These are phyloP conservation scores for Myriosclerotinia curreyana DNA, from an alignment of 2,329 filamentous ascomycete genomes.

Conservation along the genomic window DNA sequence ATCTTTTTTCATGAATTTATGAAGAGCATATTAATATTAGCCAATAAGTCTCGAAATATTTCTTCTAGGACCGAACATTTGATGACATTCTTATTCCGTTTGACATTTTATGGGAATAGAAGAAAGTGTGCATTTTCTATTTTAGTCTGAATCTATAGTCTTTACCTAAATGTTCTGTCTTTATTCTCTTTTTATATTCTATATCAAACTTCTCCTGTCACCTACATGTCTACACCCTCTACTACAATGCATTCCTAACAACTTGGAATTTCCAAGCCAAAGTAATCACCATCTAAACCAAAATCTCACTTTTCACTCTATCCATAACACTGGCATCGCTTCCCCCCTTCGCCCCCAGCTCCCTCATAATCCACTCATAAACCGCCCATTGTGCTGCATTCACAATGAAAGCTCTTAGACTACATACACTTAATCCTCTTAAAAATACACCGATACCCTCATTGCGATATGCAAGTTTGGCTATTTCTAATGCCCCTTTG, in stretches of 20 bases:
- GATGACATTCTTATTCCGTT: no score
- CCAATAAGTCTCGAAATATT: neutral
- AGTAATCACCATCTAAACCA: conserved; percentile 1
- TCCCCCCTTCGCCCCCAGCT: conserved; percentile 41
- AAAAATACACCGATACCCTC: conserved; percentile 66
- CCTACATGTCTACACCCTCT: neutral
- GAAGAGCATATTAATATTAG: neutral
- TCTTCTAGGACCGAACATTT: neutral
- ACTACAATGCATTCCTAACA: no score
- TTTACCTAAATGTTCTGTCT: neutral
- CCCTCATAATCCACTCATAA: conserved; percentile 82
- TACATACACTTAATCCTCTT: conserved; percentile 75
- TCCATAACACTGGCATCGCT: neutral
- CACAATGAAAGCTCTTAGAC: conserved; percentile 81
- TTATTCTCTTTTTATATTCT: no score
- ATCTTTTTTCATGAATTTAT: neutral
- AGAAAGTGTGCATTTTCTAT: neutral
- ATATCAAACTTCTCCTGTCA: no score
- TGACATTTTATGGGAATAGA: no score
- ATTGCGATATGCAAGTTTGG: conserved; percentile 61
- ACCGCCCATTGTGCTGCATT: conserved; percentile 92
- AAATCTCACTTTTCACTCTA: conserved; percentile 8
- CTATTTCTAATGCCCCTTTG: conserved; percentile 59
- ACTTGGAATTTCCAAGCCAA: no score
- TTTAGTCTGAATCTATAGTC: neutral